These are phyloP conservation scores for Lithohypha guttulata DNA, from an alignment of 2,329 filamentous ascomycete species.

Conservation along the genomic window DNA sequence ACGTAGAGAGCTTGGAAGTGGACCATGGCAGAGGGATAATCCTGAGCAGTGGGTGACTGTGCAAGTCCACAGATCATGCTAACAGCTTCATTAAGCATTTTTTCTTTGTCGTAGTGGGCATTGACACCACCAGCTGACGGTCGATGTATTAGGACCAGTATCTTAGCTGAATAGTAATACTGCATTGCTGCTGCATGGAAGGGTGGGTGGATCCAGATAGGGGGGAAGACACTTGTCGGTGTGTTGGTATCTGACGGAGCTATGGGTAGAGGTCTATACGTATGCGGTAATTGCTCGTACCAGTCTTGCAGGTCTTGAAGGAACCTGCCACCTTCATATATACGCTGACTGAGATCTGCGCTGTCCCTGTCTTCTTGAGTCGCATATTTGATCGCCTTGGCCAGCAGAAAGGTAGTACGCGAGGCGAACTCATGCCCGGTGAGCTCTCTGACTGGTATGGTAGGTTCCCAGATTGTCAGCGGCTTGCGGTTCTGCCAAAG, in stretches of 20 bases:
- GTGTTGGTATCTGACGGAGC: conserved; percentile 17
- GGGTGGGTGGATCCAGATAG: conserved; percentile 43
- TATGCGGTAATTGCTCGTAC: conserved; percentile 33
- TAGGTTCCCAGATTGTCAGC: conserved; percentile 49
- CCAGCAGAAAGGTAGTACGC: conserved; percentile 44
- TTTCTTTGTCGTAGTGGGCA: conserved; percentile 30
- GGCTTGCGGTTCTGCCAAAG: conserved; percentile 47
- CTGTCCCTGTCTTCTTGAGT: conserved; percentile 40
- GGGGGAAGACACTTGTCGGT: conserved; percentile 28
- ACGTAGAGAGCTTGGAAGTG: conserved; percentile 23
- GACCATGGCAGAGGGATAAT: conserved; percentile 20
- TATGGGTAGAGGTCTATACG: conserved; percentile 34
- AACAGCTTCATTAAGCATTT: conserved; percentile 13
- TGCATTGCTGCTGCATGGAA: conserved; percentile 41
- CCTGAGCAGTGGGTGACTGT: conserved; percentile 17
- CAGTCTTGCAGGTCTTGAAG: conserved; percentile 42
- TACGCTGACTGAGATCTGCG: conserved; percentile 33
- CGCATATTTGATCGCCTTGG: conserved; percentile 48
- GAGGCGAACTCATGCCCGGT: conserved; percentile 45
- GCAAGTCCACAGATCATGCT: conserved; percentile 24
- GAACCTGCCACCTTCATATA: conserved; percentile 37
- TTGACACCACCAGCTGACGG: conserved; percentile 41
- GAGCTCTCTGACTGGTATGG: conserved; percentile 38
- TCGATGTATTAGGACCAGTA: conserved; percentile 43
- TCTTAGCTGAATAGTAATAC: conserved; percentile 42